A percentile compares a stretch with the other conserved stretches of the same genome.
Conservation (phyloP, 768 basidiomycete genomes). For the Tricholoma saponaceum region DNA sequence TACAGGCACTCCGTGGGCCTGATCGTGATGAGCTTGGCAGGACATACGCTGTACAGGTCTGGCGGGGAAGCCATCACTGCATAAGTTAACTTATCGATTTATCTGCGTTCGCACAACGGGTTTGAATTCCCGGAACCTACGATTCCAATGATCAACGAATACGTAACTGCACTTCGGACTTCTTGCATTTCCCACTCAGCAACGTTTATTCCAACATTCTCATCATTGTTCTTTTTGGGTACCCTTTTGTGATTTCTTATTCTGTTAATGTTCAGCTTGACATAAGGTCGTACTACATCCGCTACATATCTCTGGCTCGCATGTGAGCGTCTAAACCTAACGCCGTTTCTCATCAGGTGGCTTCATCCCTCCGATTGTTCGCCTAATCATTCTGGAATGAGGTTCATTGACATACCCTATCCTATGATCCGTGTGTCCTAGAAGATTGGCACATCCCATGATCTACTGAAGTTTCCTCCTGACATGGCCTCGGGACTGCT, state of each 20-base stretch:
- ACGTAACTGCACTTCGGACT: background rate
- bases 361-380: background rate
- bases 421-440: too few species aligned
- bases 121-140: background rate
- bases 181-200: background rate
- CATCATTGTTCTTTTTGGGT: background rate
- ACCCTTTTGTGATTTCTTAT: background rate
- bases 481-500: background rate
- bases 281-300: background rate
- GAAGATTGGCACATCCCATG: background rate
- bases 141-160: background rate
- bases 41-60: too few species aligned
- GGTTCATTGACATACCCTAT: too few species aligned
- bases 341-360: background rate
- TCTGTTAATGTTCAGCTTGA: background rate
- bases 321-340: background rate
- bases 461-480: background rate
- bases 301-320: background rate
- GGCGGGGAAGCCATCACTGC: background rate
- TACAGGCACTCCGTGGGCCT: too few species aligned
- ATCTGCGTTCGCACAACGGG: background rate
- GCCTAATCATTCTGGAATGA: background rate
- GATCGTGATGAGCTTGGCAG: background rate
- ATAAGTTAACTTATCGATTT: too few species aligned
- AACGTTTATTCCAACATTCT: background rate